Base-by-base conservation (phyloP, 345 rosid species). In the Eucalyptus regnans region DNA sequence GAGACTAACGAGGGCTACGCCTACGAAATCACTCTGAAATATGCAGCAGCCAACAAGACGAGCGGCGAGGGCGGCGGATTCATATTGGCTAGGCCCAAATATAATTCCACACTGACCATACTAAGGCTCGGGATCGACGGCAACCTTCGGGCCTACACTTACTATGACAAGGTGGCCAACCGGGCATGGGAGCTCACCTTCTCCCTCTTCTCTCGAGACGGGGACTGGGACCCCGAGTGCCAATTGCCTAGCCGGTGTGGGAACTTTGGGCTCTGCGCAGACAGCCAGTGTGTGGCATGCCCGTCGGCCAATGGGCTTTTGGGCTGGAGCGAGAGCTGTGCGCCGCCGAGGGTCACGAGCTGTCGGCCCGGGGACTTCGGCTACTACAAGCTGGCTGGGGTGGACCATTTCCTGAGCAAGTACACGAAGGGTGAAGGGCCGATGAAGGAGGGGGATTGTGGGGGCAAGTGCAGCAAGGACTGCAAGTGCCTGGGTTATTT, bases 231-330 rank as follows among this genome's bases (percentile, higher is more conserved):
- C 15, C 86, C 20, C 1, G 94, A 94, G 89, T 96, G 95, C 87
- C 93, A 91, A 80, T 76, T 92, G 62, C 95, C 95, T 0, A 92
- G 91, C 79, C 92, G 89, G 80, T 96, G 96, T 37, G 95, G 94
- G 27, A 86, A 86, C n/a, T 91, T 96, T n/a, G 96, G 96, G 37
- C 46, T 96, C 25, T 94, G 96, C 50, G 91, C 89, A 54, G 90
- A 93, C 29, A 91, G 88, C 86, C 95, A 93, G 50, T 95, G 96
- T 14, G 94, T 95, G 87, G 95, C 93, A 11, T 94, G 96, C 89
- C 97, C 95, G 15, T 88, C 90, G 0, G 91, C 91, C 2, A 89
- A 49, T 1, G 94, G 94, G 58, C 87, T 96, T 7, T 3, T 87
- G 88, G 94, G 95, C 1, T 95, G 96, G 95, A 91, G 89, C 89